These are phyloP conservation scores for Lepraria neglecta DNA, from an alignment of 495 filamentous ascomycete genomes.

Conservation along the genomic window DNA sequence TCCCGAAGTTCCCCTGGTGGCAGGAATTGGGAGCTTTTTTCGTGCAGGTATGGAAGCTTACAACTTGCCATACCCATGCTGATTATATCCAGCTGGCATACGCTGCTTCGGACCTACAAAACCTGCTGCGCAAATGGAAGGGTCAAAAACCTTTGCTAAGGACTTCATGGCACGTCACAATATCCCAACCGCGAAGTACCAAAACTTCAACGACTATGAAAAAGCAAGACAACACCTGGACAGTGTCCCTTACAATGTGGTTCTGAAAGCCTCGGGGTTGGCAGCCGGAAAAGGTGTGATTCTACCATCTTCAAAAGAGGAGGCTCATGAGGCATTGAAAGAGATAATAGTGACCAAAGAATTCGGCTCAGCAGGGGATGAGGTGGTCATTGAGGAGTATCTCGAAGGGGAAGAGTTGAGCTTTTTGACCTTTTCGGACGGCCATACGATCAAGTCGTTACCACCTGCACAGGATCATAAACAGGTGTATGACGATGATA, in stretches of 20 bases:
- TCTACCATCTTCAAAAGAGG: conserved; percentile 70
- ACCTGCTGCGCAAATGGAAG: conserved; percentile 85
- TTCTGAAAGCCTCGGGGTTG: conserved; percentile 77
- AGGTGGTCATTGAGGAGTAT: conserved; percentile 95
- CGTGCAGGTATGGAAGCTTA: conserved; percentile 41
- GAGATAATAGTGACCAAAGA: conserved; percentile 86
- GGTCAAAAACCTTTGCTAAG: conserved; percentile 93
- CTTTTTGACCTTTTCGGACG: conserved; percentile 86
- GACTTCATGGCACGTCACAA: conserved; percentile 92
- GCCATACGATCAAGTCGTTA: conserved; percentile 75
- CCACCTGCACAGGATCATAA: conserved; percentile 97
- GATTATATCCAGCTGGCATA: conserved; percentile 55
- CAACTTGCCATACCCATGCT: conserved; percentile 21
- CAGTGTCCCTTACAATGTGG: conserved; percentile 64
- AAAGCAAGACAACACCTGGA: conserved; percentile 71
- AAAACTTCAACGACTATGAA: conserved; percentile 80
- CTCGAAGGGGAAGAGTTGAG: conserved; percentile 87
- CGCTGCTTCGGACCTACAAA: conserved; percentile 81
- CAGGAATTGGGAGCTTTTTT: conserved; percentile 81
- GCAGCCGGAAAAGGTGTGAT: conserved; percentile 92
- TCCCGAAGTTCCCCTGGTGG: conserved; percentile 90
- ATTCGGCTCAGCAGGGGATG: conserved; percentile 81
- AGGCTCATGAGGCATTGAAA: conserved; percentile 72
- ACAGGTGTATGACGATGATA: conserved; percentile 82
- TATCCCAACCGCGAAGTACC: conserved; percentile 86